phyloP scores from a whole-genome alignment of 129 eudicot genomes.

The Tagetes erecta region DNA sequence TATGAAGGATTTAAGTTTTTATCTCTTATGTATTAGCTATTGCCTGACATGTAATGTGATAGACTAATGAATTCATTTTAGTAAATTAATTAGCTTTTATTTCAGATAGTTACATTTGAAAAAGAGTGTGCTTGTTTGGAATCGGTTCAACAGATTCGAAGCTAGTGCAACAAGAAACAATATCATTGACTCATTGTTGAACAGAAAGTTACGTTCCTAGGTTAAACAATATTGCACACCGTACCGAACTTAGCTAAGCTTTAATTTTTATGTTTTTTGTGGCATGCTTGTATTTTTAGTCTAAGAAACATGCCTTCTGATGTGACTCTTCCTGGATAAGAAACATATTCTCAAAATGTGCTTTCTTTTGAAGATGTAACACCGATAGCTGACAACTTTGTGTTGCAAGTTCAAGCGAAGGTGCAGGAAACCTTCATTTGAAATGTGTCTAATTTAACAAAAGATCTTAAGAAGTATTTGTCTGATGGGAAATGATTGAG shows the following conservation, averaged over 20 bases:
- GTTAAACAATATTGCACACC: too few species aligned
- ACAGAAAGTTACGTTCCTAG: too few species aligned
- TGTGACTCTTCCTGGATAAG: not conserved
- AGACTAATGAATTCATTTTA: not conserved
- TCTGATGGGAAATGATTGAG: not conserved
- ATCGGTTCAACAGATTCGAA: not conserved
- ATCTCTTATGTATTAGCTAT: not conserved
- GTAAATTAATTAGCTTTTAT: not conserved
- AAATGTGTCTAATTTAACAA: not conserved
- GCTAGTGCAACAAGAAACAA: not conserved
- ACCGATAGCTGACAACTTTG: not conserved
- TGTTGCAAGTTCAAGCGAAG: constrained; percentile 13
- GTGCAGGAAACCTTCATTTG: not conserved
- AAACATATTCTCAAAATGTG: not conserved
- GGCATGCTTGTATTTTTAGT: not conserved
- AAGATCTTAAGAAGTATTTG: not conserved
- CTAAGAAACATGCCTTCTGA: not conserved
- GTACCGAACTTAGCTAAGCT: not conserved
- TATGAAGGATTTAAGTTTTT: not conserved
- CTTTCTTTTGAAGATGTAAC: not conserved
- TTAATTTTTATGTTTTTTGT: not conserved
- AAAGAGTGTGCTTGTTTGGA: not conserved
- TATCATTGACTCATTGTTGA: not conserved
- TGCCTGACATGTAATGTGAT: not conserved
- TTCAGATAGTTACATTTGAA: not conserved